A percentile compares a stretch with the other conserved stretches of the same genome.
Evolutionary conservation across 495 filamentous ascomycete species (phyloP).

Genomic region (Thozetella sp.): DNA sequence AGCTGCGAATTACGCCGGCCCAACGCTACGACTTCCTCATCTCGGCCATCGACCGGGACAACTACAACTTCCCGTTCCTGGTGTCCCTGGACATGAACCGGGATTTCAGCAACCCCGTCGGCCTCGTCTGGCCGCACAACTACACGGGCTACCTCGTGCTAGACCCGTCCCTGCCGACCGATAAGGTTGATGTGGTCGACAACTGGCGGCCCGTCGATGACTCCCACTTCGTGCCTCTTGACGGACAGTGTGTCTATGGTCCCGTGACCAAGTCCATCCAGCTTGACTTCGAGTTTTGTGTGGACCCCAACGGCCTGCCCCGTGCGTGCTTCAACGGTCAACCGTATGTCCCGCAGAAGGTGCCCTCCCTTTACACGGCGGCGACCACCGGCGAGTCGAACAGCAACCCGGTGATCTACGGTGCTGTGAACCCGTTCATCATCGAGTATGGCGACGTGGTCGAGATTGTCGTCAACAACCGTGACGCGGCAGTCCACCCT

Average conservation of each 20-base stretch:
- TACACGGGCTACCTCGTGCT: slow-evolving; percentile 65
- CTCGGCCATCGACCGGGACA: slow-evolving; percentile 21
- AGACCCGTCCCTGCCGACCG: slow-evolving; percentile 55
- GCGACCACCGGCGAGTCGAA: slow-evolving; percentile 62
- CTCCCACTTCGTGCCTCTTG: slow-evolving; percentile 57
- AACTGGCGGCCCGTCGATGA: slow-evolving; percentile 67
- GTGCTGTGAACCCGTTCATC: slow-evolving; percentile 70
- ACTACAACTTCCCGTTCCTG: slow-evolving; percentile 62
- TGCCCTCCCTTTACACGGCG: slow-evolving; percentile 78
- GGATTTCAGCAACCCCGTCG: slow-evolving; percentile 34
- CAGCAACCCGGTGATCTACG: slow-evolving; percentile 69
- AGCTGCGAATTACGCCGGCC: slow-evolving; percentile 53
- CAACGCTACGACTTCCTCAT: slow-evolving; percentile 69
- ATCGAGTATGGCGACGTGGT: slow-evolving; percentile 66
- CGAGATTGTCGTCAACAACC: slow-evolving; percentile 82
- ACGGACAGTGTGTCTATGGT: slow-evolving; percentile 45
- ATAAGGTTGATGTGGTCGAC: slow-evolving; percentile 45
- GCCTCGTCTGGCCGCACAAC: slow-evolving; percentile 33
- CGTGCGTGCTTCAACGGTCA: slow-evolving; percentile 77
- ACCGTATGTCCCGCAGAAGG: slow-evolving; percentile 72
- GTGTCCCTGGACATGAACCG: slow-evolving; percentile 45
- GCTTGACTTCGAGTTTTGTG: slow-evolving; percentile 62
- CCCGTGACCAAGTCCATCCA: slow-evolving; percentile 54
- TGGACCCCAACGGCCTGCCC: slow-evolving; percentile 64
- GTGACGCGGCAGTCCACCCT: slow-evolving; percentile 60